A percentile compares a stretch with the other conserved stretches of the same genome.
Evolutionary conservation across 2,329 filamentous ascomycete species (phyloP).

Genomic region (Harringtonia aguacate): DNA sequence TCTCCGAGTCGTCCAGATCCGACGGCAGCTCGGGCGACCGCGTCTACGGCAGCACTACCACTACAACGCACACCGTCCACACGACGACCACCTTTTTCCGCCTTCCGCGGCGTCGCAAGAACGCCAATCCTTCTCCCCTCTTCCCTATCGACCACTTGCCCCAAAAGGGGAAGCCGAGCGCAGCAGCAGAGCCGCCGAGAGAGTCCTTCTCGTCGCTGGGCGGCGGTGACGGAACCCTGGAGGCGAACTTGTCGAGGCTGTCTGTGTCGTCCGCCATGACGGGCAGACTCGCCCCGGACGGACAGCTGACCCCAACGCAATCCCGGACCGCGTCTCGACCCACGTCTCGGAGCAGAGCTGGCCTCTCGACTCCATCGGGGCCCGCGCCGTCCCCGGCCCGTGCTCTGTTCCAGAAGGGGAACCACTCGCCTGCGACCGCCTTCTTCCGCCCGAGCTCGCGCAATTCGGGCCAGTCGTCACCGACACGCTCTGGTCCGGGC

Average conservation of each 20-base stretch:
- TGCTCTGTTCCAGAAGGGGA: conserved; percentile 20
- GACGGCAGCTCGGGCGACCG: conserved; percentile 69
- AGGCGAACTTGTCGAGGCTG: neutral
- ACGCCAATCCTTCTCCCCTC: conserved; percentile 50
- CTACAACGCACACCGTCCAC: conserved; percentile 51
- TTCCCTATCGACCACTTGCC: conserved; percentile 85
- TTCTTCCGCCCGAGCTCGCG: conserved; percentile 37
- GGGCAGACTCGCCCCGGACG: neutral
- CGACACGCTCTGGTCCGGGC: conserved; percentile 34
- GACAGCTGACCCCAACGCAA: conserved; percentile 19
- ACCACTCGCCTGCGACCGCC: conserved; percentile 35
- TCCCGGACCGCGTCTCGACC: conserved; percentile 18
- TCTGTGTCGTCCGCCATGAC: neutral
- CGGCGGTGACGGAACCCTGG: neutral
- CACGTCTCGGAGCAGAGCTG: conserved; percentile 13
- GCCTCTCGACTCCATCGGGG: conserved; percentile 16
- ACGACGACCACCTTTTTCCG: conserved; percentile 69
- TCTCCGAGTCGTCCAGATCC: conserved; percentile 83
- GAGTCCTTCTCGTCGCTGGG: conserved; percentile 5
- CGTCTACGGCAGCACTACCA: conserved; percentile 46
- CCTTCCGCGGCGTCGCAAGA: conserved; percentile 56
- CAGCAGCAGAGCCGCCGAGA: conserved; percentile 3
- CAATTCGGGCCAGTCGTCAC: conserved; percentile 56
- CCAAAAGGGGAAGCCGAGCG: conserved; percentile 9
- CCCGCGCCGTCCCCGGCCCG: conserved; percentile 23